Evolutionary conservation across 306 rosid species (phyloP).

Genomic region (Trifolium repens): DNA sequence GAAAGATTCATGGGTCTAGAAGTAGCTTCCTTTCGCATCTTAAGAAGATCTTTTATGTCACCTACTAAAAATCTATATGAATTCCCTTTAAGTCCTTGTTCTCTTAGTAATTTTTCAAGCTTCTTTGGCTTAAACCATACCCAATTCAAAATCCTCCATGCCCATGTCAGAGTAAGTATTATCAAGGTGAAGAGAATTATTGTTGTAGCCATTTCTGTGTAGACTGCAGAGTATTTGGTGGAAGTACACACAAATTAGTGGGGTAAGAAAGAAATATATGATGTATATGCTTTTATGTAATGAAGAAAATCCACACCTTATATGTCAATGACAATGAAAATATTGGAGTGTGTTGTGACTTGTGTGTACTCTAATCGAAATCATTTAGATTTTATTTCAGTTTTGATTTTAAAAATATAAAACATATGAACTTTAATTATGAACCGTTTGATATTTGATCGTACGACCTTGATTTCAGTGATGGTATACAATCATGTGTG

Average conservation of each 20-base stretch:
- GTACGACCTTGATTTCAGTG: too few relatives aligned
- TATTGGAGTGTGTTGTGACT: too few relatives aligned
- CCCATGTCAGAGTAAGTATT: not conserved
- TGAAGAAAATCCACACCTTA: too few relatives aligned
- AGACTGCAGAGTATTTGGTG: not conserved
- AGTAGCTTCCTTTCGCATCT: constrained; percentile 36
- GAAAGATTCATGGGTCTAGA: constrained; percentile 55
- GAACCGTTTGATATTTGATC: too few relatives aligned
- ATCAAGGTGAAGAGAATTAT: not conserved
- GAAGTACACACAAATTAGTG: not conserved
- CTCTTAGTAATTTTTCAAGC: constrained; percentile 51
- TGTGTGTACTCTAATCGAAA: too few relatives aligned
- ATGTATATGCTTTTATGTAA: too few relatives aligned
- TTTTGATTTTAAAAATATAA: too few relatives aligned
- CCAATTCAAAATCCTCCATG: constrained; percentile 54
- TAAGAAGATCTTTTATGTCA: not conserved
- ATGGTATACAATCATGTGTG: too few relatives aligned
- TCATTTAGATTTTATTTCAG: too few relatives aligned
- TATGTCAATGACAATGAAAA: too few relatives aligned
- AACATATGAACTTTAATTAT: too few relatives aligned
- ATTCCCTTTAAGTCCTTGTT: constrained; percentile 56
- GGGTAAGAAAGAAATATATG: too few relatives aligned
- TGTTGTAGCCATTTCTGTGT: not conserved
- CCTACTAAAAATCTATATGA: constrained; percentile 47
- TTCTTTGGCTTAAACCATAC: constrained; percentile 61